Percentiles rank a stretch among this genome's conserved stretches.
Conservation (phyloP, 192 early-diverging fungal genomes). For the Spizellomyces sp. region DNA sequence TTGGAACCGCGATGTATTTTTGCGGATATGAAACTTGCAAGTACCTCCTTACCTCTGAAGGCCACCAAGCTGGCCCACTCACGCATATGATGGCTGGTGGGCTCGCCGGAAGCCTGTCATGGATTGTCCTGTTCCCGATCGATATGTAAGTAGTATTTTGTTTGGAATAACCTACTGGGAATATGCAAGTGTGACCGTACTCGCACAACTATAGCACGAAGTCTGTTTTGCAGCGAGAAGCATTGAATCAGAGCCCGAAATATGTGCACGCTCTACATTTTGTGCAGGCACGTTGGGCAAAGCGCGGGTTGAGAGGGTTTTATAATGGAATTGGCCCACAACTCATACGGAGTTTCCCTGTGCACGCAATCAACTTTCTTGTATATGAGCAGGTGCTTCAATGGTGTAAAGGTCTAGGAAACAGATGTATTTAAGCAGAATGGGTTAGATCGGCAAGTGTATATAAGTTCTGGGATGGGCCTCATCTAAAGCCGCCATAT, state of each 20-base stretch:
- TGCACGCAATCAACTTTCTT: constrained; percentile 56
- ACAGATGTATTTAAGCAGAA: no score
- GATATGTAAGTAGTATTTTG: constrained; percentile 42
- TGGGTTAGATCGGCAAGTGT: no score
- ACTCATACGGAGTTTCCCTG: constrained; percentile 50
- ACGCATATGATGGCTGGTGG: constrained; percentile 55
- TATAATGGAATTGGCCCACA: constrained; percentile 54
- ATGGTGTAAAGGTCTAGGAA: constrained; percentile 5
- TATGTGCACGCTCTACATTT: constrained; percentile 37
- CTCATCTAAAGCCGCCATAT: no score
- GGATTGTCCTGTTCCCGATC: constrained; percentile 58
- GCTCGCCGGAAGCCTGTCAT: constrained; percentile 46
- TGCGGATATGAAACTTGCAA: constrained; percentile 51
- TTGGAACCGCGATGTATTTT: constrained; percentile 55
- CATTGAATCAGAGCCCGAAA: constrained; percentile 44
- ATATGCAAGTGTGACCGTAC: not conserved
- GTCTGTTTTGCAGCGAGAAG: constrained; percentile 56
- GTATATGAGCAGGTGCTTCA: constrained; percentile 41
- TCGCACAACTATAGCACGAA: constrained; percentile 32
- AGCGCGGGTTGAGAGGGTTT: constrained; percentile 48
- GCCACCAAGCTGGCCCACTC: constrained; percentile 30
- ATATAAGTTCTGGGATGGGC: no score
- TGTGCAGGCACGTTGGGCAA: constrained; percentile 33
- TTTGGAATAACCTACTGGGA: not conserved
- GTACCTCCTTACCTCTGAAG: constrained; percentile 22